A percentile compares a stretch with the other conserved stretches of the same genome.
Evolutionary conservation across 345 rosid species (phyloP).

Genomic region (Sisymbrium altissimum): DNA sequence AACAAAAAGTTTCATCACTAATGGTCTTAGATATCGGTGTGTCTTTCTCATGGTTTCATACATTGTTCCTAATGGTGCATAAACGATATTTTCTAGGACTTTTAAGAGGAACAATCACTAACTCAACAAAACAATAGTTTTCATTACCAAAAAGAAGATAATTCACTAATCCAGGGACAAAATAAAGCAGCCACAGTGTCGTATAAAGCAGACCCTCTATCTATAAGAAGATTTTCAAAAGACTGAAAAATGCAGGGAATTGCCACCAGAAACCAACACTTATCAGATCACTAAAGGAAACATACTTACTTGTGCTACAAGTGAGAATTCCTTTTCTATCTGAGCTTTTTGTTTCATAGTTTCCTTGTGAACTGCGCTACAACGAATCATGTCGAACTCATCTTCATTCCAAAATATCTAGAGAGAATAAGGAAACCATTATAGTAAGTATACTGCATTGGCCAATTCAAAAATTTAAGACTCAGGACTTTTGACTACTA

Average conservation of each 20-base stretch:
- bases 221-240: not conserved
- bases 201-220: not conserved
- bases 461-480: not conserved
- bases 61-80: too few species aligned
- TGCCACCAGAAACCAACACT: not conserved
- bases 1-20: not conserved
- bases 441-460: not conserved
- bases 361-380: slow-evolving; percentile 63
- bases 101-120: not conserved
- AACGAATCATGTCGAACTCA: slow-evolving; percentile 66
- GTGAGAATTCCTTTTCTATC: slow-evolving; percentile 50
- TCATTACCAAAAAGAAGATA: not conserved
- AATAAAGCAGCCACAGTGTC: not conserved
- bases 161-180: not conserved
- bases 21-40: not conserved
- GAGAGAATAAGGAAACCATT: slow-evolving; percentile 4
- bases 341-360: slow-evolving; percentile 55
- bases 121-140: not conserved
- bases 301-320: slow-evolving; percentile 47
- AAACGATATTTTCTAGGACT: not conserved
- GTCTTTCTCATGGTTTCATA: not conserved
- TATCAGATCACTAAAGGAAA: not conserved
- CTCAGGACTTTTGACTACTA: not conserved
- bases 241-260: not conserved
- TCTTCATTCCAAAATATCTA: slow-evolving; percentile 75